Conservation (phyloP, 2,329 filamentous ascomycete species). For the Phyllosticta ampelicida region DNA sequence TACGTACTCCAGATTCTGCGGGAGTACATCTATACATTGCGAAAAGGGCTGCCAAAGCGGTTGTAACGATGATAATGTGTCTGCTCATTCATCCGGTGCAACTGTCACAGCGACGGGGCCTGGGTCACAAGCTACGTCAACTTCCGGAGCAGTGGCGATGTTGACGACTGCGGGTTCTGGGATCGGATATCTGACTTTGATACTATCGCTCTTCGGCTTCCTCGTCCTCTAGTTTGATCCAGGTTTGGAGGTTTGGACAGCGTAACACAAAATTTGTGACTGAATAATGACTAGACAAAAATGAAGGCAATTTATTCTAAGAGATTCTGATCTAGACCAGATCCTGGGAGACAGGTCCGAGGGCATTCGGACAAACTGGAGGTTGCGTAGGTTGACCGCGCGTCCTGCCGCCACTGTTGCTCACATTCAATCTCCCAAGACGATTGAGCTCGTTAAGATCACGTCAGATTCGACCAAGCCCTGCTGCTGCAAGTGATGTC, state of each 20-base stretch:
- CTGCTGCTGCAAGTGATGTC: neutral
- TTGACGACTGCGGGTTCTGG: neutral
- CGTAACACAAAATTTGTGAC: neutral
- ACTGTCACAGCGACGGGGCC: conserved; percentile 3
- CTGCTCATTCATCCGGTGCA: neutral
- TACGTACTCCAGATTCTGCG: neutral
- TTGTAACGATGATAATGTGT: neutral
- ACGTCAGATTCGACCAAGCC: neutral
- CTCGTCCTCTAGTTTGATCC: neutral
- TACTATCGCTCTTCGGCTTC: neutral
- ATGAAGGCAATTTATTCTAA: neutral
- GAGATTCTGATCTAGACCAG: neutral
- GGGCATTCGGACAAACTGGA: neutral
- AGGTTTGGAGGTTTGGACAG: neutral
- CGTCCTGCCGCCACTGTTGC: neutral
- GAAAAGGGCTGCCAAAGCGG: conserved; percentile 4
- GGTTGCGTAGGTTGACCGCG: neutral
- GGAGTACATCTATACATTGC: neutral
- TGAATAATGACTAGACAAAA: neutral
- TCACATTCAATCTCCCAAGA: neutral
- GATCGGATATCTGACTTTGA: neutral
- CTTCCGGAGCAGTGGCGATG: neutral
- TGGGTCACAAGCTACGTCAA: neutral
- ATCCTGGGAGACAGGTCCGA: neutral
- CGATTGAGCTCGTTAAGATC: neutral